Percentiles rank a stretch among this genome's conserved stretches.
These are phyloP conservation scores for Ascochyta pisi DNA, from an alignment of 2,329 filamentous ascomycete species.

Conservation along the genomic window DNA sequence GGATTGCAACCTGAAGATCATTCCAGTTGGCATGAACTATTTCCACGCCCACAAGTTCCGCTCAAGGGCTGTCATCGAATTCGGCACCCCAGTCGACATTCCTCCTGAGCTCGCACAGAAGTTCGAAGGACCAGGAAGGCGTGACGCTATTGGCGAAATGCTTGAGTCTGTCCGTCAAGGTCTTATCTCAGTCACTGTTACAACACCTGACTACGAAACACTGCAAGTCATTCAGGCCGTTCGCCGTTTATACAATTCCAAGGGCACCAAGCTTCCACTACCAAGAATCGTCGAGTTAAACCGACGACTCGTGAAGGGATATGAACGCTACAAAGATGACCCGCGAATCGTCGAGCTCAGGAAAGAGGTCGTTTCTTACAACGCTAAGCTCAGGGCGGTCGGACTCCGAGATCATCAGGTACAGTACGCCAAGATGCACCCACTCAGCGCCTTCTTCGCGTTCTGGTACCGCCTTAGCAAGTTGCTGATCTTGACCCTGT, in stretches of 20 bases:
- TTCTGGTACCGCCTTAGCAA: conserved; percentile 83
- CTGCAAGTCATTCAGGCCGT: conserved; percentile 90
- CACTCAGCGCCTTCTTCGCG: conserved; percentile 75
- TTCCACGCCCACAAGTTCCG: conserved; percentile 99
- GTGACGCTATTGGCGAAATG: conserved; percentile 85
- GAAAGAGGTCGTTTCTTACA: conserved; percentile 81
- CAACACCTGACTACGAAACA: conserved; percentile 92
- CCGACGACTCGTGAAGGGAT: conserved; percentile 86
- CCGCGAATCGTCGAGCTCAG: conserved; percentile 79
- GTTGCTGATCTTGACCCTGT: conserved; percentile 75
- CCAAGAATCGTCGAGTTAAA: conserved; percentile 95
- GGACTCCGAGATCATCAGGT: conserved; percentile 94
- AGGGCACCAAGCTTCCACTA: conserved; percentile 89
- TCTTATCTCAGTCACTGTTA: conserved; percentile 87
- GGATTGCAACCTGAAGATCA: conserved; percentile 88
- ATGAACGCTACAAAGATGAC: conserved; percentile 91
- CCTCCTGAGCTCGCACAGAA: conserved; percentile 81
- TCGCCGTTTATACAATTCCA: conserved; percentile 89
- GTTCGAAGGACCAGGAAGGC: conserved; percentile 74
- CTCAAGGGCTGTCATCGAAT: conserved; percentile 93
- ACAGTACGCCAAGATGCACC: conserved; percentile 84
- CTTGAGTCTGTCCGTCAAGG: conserved; percentile 87
- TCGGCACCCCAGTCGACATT: conserved; percentile 87
- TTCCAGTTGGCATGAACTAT: conserved; percentile 99
- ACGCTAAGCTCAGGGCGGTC: conserved; percentile 82